A percentile compares a stretch with the other conserved stretches of the same genome.
Conservation (phyloP, 306 rosid genomes). For the Dryas alaskensis region DNA sequence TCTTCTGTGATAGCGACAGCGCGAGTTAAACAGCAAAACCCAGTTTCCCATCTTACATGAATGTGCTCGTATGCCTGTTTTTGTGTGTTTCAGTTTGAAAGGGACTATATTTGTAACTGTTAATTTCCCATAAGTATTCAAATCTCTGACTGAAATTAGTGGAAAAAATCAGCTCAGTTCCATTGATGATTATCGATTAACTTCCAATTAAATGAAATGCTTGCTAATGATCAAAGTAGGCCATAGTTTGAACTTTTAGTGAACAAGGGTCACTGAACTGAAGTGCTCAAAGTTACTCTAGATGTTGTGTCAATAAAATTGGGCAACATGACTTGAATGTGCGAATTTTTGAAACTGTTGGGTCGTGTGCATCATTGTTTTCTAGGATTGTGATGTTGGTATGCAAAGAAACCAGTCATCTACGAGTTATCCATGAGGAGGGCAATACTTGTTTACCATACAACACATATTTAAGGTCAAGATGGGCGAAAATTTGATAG, state of each 20-base stretch:
- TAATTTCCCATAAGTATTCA: neutral
- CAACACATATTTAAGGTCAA: neutral
- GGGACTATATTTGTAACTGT: neutral
- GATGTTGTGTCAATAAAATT: neutral
- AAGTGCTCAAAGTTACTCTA: neutral
- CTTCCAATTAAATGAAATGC: neutral
- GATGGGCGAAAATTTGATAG: neutral
- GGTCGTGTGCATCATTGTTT: neutral
- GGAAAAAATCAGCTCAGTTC: neutral
- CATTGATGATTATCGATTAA: neutral
- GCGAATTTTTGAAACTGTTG: neutral
- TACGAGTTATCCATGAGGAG: neutral
- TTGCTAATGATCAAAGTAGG: neutral
- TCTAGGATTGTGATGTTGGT: neutral
- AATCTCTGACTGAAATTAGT: neutral
- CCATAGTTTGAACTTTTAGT: neutral
- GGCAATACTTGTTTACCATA: neutral
- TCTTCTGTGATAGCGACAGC: neutral
- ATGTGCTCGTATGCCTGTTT: neutral
- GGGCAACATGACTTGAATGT: neutral
- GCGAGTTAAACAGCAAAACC: conserved; percentile 5
- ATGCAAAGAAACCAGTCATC: neutral
- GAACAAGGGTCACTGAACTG: neutral
- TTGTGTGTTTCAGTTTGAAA: neutral
- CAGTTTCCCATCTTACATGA: neutral